Evolutionary conservation across 352 stramenopile genomes (phyloP).

Genomic region (Globisporangium acanthophoron): DNA sequence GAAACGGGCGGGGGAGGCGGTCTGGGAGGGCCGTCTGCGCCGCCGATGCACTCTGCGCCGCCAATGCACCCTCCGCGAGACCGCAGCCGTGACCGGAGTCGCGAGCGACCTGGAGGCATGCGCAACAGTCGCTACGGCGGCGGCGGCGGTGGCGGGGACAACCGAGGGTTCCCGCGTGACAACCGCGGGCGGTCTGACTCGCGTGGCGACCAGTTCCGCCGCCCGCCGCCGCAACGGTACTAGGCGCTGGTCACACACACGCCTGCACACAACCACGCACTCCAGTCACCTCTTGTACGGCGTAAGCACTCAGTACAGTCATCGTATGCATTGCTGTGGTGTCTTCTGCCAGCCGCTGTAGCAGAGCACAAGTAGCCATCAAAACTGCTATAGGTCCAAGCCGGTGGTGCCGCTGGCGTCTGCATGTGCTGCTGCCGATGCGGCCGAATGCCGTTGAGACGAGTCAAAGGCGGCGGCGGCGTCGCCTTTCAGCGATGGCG

Average conservation of each 20-base stretch:
- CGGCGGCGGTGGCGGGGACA: conserved; percentile 5
- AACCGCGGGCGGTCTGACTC: not conserved
- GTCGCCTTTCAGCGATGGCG: not conserved
- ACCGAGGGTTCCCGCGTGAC: conserved; percentile 9
- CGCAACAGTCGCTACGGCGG: conserved; percentile 1
- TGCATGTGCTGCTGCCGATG: not conserved
- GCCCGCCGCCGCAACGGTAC: conserved; percentile 17
- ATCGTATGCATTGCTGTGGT: not conserved
- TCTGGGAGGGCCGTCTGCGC: conserved; percentile 10
- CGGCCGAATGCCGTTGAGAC: not conserved
- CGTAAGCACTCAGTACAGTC: not conserved
- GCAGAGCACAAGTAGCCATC: not conserved
- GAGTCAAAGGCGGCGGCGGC: not conserved
- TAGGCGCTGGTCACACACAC: conserved; percentile 5
- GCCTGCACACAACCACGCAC: not conserved
- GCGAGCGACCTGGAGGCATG: conserved; percentile 21
- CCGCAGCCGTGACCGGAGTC: conserved; percentile 42
- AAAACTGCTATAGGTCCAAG: not conserved
- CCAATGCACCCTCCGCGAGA: conserved; percentile 24
- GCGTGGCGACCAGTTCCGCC: conserved; percentile 14
- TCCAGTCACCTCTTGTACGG: not conserved
- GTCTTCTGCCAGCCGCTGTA: not conserved
- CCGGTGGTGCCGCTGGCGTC: not conserved
- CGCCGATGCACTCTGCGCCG: conserved; percentile 14
- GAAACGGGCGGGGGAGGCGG: conserved; percentile 7